Evolutionary conservation across 139 green algal species (phyloP).

Genomic region (Auxenochlorella pyrenoidosa): DNA sequence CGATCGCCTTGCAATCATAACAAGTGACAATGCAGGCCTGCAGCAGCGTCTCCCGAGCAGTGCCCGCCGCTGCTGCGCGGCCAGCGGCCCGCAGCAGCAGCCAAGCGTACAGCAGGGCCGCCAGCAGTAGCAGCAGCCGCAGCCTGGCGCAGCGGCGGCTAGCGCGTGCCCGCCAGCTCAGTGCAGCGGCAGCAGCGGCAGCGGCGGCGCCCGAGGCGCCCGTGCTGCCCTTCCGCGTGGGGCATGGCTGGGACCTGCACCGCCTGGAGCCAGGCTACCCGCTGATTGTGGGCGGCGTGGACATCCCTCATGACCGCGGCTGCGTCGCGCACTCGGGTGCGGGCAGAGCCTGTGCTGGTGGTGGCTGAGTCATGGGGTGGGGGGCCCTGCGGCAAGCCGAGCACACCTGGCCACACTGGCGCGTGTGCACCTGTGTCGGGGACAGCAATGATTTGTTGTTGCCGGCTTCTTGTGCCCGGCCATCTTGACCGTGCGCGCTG

Average conservation of each 20-base stretch:
- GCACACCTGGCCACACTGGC: too few relatives aligned
- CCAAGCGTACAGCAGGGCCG: neutral
- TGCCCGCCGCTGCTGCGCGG: neutral
- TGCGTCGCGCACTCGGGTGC: slow-evolving; percentile 93
- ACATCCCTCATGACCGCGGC: slow-evolving; percentile 95
- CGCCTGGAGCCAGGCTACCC: slow-evolving; percentile 90
- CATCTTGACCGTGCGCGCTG: too few relatives aligned
- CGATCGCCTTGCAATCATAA: neutral
- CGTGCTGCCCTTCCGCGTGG: slow-evolving; percentile 75
- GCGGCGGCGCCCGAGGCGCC: slow-evolving; percentile 18
- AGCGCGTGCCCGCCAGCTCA: neutral
- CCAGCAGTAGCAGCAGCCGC: neutral
- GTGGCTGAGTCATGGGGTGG: too few relatives aligned
- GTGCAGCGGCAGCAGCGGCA: neutral
- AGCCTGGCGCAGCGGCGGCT: neutral
- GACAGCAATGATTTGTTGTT: neutral
- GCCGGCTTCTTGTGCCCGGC: neutral
- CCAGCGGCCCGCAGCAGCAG: neutral
- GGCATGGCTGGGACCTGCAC: slow-evolving; percentile 94
- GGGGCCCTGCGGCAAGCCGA: too few relatives aligned
- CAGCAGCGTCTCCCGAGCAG: neutral
- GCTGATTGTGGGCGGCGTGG: slow-evolving; percentile 95
- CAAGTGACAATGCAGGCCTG: neutral
- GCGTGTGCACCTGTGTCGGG: too few relatives aligned
- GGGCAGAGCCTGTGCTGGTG: neutral